Evolutionary conservation across 495 filamentous ascomycete genomes (phyloP).

Genomic region (Talaromyces ruber): DNA sequence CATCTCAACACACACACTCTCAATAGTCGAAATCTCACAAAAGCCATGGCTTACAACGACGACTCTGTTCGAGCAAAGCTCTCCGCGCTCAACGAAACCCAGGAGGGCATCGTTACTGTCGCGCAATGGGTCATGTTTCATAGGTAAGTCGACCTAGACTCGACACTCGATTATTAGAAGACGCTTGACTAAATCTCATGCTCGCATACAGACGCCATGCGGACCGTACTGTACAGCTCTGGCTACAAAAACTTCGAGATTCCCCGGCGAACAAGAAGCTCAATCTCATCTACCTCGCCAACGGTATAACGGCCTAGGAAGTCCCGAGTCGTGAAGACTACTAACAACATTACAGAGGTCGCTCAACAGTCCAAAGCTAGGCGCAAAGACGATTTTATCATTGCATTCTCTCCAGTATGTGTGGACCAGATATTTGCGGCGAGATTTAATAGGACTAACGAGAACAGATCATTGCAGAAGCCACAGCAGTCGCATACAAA

Average conservation of each 20-base stretch:
- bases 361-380: conserved; percentile 89
- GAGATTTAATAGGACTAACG: conserved; percentile 14
- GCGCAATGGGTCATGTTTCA: conserved; percentile 99
- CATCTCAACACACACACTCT: not conserved
- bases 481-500: conserved; percentile 75
- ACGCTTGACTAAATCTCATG: not conserved
- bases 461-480: conserved; percentile 70
- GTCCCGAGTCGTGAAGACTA: not conserved
- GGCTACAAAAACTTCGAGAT: conserved; percentile 83
- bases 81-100: conserved; percentile 87
- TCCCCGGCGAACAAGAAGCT: conserved; percentile 74
- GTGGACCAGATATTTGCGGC: not conserved
- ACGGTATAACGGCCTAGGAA: conserved; percentile 47
- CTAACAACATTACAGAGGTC: conserved; percentile 57
- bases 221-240: conserved; percentile 76
- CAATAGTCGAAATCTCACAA: not conserved
- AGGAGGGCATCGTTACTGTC: conserved; percentile 90
- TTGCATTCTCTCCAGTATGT: conserved; percentile 73
- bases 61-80: conserved; percentile 92
- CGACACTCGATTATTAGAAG: conserved; percentile 1
- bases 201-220: conserved; percentile 65
- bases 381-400: conserved; percentile 82
- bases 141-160: conserved; percentile 49
- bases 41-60: conserved; percentile 81
- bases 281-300: conserved; percentile 90